Conservation (phyloP, 2,329 filamentous ascomycete species). For the Clarireedia sp. region DNA sequence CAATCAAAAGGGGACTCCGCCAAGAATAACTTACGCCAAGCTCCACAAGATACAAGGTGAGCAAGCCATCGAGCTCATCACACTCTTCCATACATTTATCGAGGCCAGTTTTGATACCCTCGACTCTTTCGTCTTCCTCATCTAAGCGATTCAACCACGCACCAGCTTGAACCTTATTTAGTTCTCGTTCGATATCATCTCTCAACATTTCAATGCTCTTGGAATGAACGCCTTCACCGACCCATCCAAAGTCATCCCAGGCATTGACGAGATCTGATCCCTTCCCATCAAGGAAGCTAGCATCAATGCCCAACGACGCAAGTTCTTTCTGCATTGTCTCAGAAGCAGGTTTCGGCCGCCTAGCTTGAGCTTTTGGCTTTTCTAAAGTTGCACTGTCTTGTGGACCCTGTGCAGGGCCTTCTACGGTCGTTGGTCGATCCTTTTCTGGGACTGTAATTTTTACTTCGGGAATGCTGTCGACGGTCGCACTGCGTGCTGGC, state of each 20-base stretch:
- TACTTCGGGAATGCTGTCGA: slow-evolving; percentile 45
- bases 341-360: slow-evolving; percentile 25
- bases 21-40: slow-evolving; percentile 67
- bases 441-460: slow-evolving; percentile 46
- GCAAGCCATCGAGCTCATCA: slow-evolving; percentile 87
- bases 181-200: slow-evolving; percentile 74
- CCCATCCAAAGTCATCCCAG: slow-evolving; percentile 84
- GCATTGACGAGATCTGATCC: slow-evolving; percentile 75
- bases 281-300: slow-evolving; percentile 64
- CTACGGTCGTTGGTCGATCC: slow-evolving; percentile 35
- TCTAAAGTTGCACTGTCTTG: slow-evolving; percentile 28
- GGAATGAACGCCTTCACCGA: slow-evolving; percentile 65
- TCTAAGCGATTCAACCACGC: slow-evolving; percentile 81
- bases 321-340: slow-evolving; percentile 30
- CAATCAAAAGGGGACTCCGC: slow-evolving; percentile 27
- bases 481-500: slow-evolving; percentile 21
- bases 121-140: slow-evolving; percentile 83
- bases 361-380: slow-evolving; percentile 25
- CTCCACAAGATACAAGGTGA: slow-evolving; percentile 92
- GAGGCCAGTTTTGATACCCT: slow-evolving; percentile 76
- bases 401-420: slow-evolving; percentile 30
- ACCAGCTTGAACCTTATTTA: slow-evolving; percentile 84
- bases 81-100: slow-evolving; percentile 90
- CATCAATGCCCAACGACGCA: slow-evolving; percentile 61
- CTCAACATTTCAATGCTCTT: slow-evolving; percentile 75